These are phyloP conservation scores for Dryas drummondii DNA, from an alignment of 306 rosid genomes.

Conservation along the genomic window DNA sequence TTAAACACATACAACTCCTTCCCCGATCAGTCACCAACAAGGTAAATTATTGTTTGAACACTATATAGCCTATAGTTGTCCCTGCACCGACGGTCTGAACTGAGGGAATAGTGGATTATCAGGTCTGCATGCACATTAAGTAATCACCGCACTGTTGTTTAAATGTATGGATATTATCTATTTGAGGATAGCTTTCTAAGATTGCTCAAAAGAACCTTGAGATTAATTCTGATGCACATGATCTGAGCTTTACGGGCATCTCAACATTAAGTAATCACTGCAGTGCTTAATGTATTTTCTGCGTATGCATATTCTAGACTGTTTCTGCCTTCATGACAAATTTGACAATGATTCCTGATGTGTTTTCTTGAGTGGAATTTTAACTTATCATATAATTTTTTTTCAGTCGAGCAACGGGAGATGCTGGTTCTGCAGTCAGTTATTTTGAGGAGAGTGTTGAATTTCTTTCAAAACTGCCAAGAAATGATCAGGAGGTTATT, in stretches of 20 bases:
- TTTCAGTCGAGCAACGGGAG: slow-evolving; percentile 89
- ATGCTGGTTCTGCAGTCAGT: slow-evolving; percentile 66
- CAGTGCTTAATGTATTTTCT: neutral
- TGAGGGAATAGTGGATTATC: neutral
- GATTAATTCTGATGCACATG: neutral
- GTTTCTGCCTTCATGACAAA: neutral
- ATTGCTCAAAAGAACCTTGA: neutral
- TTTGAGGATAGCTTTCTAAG: neutral
- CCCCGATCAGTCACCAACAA: neutral
- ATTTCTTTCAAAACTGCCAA: slow-evolving; percentile 79
- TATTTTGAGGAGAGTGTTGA: slow-evolving; percentile 86
- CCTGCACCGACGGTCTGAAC: neutral
- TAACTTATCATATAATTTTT: slow-evolving; percentile 11
- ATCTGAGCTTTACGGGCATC: neutral
- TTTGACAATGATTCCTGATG: neutral
- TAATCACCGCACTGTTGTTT: neutral
- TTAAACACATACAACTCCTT: too few relatives aligned
- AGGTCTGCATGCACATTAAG: neutral
- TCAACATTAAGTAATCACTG: neutral
- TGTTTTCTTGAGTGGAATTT: slow-evolving; percentile 19
- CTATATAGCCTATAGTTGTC: neutral
- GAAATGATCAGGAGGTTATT: slow-evolving; percentile 75
- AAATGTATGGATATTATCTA: neutral
- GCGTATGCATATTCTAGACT: neutral
- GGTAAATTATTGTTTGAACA: neutral